Evolutionary conservation across 2,329 filamentous ascomycete species (phyloP), one percentile per base, ranked within the genome.

Genomic region (Neofusicoccum kwambonambiense): DNA sequence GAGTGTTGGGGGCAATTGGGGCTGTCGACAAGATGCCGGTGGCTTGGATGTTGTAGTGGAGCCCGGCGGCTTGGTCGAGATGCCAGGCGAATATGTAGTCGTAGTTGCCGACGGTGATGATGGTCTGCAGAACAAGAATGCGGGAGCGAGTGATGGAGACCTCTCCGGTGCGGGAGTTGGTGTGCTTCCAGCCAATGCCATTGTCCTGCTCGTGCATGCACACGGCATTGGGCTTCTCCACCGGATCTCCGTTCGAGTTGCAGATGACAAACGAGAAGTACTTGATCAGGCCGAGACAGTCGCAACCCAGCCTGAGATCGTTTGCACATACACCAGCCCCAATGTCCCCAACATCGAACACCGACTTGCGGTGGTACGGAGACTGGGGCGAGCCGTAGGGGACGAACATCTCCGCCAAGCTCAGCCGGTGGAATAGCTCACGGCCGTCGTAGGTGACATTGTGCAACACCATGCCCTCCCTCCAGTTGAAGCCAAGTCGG

Each of bases 261-360:
- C 71, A 75, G 61, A 77, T 75, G 70, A 73, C 78, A 9, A 71
- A 76, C 56, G 79, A 74, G 42, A 81, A 80, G 63, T 81, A 81
- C 35, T 78, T 78, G 70, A 81, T 81, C 39, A 72, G 65, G n/a
- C 80, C 80, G 2, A 81, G 70, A 49, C 80, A 82, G 65, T 82
- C 79, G 57, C 79, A 82, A 0, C 80, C 80, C 4, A 79, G 69
- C 39, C 68, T 69, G 13, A 81, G 67, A 41, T 81, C 79, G 65
- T 82, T 82, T 1, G 80, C 77, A 61, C 75, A 78, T 34, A 77
- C 70, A 0, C 80, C 79, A 0, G 78, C 78, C 6, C 79, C 79
- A 58, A 77, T 74, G 49, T 79, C 77, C 0, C 80, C 80, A 1
- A 82, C 70, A 63, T 82, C 80, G 56, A 82, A 82, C 3, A 79